A percentile compares a stretch with the other conserved stretches of the same genome.
These are phyloP conservation scores for Halophytophthora polymorphica DNA, from an alignment of 352 stramenopile species.

Conservation along the genomic window DNA sequence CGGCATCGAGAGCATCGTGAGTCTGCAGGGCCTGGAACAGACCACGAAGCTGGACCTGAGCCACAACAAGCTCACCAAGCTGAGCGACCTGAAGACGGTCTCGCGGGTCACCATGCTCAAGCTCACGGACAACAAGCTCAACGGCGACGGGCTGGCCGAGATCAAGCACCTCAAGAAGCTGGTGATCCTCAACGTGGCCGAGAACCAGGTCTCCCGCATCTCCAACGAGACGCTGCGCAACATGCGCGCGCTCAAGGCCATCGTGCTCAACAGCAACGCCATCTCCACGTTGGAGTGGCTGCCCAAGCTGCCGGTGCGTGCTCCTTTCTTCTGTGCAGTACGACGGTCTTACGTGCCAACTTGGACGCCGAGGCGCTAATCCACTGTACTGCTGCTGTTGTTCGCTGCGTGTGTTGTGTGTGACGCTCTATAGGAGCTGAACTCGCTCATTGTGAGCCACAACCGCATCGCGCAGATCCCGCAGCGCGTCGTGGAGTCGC, in stretches of 20 bases:
- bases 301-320: slow-evolving; percentile 53
- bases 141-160: slow-evolving; percentile 61
- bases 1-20: slow-evolving; percentile 81
- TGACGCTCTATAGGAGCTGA: slow-evolving; percentile 43
- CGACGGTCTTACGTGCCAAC: neutral
- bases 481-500: slow-evolving; percentile 52
- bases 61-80: slow-evolving; percentile 84
- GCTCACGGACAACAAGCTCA: slow-evolving; percentile 76
- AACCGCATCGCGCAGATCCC: slow-evolving; percentile 75
- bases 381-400: neutral
- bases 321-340: neutral
- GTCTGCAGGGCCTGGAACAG: slow-evolving; percentile 53
- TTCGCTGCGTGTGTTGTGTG: slow-evolving; percentile 1
- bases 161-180: slow-evolving; percentile 78
- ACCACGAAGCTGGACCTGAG: slow-evolving; percentile 79
- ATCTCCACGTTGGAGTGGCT: slow-evolving; percentile 84
- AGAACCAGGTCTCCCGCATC: slow-evolving; percentile 76
- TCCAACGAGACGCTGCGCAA: slow-evolving; percentile 66
- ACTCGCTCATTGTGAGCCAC: slow-evolving; percentile 84
- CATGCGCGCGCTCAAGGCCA: slow-evolving; percentile 66
- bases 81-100: slow-evolving; percentile 63
- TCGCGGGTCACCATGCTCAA: slow-evolving; percentile 73
- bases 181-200: slow-evolving; percentile 69
- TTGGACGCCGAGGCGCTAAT: neutral
- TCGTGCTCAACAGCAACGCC: slow-evolving; percentile 84